These are phyloP conservation scores for Setaria viridis DNA, from an alignment of 202 grass and related monocot genomes.

Conservation along the genomic window DNA sequence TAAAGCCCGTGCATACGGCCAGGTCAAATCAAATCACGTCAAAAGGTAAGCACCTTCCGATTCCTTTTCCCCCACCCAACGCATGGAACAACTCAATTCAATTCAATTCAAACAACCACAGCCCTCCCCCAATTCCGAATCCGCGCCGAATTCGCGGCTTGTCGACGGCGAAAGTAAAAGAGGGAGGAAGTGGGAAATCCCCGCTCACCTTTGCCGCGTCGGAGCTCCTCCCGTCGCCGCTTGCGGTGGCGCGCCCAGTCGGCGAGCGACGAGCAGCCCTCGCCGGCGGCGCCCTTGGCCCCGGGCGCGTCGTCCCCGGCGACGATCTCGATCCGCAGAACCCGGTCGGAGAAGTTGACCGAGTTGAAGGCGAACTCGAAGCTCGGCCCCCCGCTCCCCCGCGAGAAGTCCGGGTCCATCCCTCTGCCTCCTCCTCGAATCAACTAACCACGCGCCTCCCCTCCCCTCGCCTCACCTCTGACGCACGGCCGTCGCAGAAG, in stretches of 20 bases:
- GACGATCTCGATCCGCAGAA: conserved; percentile 94
- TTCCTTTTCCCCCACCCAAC: conserved; percentile 34
- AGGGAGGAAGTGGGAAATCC: background rate
- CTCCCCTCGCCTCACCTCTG: conserved; percentile 30
- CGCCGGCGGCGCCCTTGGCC: conserved; percentile 54
- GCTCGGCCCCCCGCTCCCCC: conserved; percentile 68
- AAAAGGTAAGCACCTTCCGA: background rate
- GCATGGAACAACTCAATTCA: conserved; percentile 28
- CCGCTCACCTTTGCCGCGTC: conserved; percentile 66
- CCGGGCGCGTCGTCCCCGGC: conserved; percentile 64
- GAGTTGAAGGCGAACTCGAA: conserved; percentile 99
- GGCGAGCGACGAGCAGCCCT: conserved; percentile 65
- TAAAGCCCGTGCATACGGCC: conserved; percentile 43
- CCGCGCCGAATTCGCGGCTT: background rate
- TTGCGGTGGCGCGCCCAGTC: conserved; percentile 87
- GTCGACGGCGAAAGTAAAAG: background rate
- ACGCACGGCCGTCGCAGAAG: background rate
- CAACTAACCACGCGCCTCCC: conserved; percentile 31
- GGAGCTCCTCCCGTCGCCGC: conserved; percentile 71
- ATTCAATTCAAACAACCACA: conserved; percentile 14
- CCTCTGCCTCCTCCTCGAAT: background rate
- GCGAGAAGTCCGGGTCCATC: conserved; percentile 91
- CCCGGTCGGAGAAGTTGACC: conserved; percentile 95
- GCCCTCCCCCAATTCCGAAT: conserved; percentile 8
- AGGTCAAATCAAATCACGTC: conserved; percentile 34